These are phyloP conservation scores for Leccinum variicolor DNA, from an alignment of 768 basidiomycete species.

Conservation along the genomic window DNA sequence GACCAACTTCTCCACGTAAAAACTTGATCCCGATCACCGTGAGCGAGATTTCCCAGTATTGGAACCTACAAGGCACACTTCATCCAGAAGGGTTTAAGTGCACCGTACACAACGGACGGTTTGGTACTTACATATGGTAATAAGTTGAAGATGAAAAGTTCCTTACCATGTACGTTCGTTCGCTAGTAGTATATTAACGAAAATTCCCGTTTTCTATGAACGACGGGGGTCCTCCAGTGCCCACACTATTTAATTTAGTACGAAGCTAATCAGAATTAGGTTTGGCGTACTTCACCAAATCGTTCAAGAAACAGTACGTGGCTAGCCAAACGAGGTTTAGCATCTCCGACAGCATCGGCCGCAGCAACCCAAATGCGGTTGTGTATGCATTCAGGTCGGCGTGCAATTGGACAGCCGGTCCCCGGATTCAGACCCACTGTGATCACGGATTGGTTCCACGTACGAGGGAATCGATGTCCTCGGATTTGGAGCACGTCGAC, in stretches of 20 bases:
- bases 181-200: constrained; percentile 1
- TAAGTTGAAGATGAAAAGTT: not conserved
- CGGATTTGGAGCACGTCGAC: not conserved
- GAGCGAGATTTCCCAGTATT: constrained; percentile 6
- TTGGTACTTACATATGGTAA: constrained; percentile 1
- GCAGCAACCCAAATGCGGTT: constrained; percentile 12
- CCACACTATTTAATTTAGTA: not conserved
- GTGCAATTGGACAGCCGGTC: constrained; percentile 3
- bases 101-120: constrained; percentile 13
- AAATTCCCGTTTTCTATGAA: not conserved
- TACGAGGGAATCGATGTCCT: not conserved
- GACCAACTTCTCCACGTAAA: constrained; percentile 25
- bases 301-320: not conserved
- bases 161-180: constrained; percentile 9
- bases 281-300: not conserved
- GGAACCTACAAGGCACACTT: constrained; percentile 11
- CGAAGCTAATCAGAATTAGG: not conserved
- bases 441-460: not conserved
- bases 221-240: not conserved
- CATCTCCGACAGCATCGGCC: constrained; percentile 18
- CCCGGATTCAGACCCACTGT: not conserved
- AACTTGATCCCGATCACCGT: constrained; percentile 11
- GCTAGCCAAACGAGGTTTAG: constrained; percentile 5
- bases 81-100: constrained; percentile 13
- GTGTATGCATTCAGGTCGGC: not conserved